Evolutionary conservation across 1,284 basidiomycete species (phyloP), one percentile per base, ranked within the genome.

Genomic region (Sanguinoderma infundibulare): DNA sequence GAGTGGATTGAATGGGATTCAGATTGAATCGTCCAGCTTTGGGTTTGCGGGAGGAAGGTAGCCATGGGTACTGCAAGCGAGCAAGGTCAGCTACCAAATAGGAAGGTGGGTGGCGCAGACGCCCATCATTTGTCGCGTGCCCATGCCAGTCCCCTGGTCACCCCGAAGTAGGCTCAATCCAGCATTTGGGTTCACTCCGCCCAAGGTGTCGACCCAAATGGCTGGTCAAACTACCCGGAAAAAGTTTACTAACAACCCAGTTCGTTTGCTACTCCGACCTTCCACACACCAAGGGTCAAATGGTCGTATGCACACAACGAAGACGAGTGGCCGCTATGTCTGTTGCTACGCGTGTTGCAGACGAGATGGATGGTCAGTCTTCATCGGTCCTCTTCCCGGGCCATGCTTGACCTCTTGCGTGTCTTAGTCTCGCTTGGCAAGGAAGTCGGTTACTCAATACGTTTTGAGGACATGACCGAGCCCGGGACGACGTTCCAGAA

Each of bases 391-490:
- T n/a, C 2, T 34, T 12, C 35, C 12, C n/a, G 34, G 35, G 12
- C 32, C n/a, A 22, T 15, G 20, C 15, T n/a, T 51, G 14, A 51
- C 14, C 10, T 10, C 2, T 12, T 49, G 22, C 17, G 53, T 47
- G 36, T 52, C 2, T 67, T n/a, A 95, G 94, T 98, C 14, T 84
- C 90, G 76, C 89, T 98, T 10, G 95, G 95, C 57, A 91, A 94
- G 74, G 89, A 98, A 70, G 97, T 99, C 66, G 98, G 98, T 66
- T 99, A 99, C 78, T 95, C 94, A 3, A 98, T 98, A 72, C 95
- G 98, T 74, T 99, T 99, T 77, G 97, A 99, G 77, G 97, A 99
- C 74, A 95, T 96, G 90, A 98, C 96, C 10, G 92, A 95, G 67
- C 85, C 87, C 0, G 93, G 92, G 0, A 93, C 89, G 8, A 98